These are phyloP conservation scores for Nepenthes alata DNA, from an alignment of 179 eudicot genomes.

Conservation along the genomic window DNA sequence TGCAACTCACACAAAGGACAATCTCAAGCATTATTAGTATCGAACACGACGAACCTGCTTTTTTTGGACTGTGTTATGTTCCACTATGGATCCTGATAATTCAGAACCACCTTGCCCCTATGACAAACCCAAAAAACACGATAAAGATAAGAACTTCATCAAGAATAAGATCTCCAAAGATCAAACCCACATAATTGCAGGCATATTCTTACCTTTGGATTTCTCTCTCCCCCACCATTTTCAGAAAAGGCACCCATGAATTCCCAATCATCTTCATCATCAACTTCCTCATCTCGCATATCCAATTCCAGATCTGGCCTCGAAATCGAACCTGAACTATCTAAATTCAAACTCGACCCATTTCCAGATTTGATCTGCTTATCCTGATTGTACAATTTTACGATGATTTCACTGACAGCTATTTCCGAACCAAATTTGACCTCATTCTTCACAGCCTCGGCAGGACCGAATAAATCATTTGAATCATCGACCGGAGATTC, in stretches of 20 bases:
- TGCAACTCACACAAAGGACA: too few species aligned
- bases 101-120: conserved; percentile 6
- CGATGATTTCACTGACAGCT: conserved; percentile 11
- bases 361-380: conserved; percentile 23
- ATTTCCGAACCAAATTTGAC: conserved; percentile 4
- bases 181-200: not conserved
- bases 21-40: not conserved
- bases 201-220: conserved; percentile 20
- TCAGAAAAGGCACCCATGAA: conserved; percentile 43
- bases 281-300: conserved; percentile 19
- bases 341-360: conserved; percentile 15
- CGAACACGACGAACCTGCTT: conserved; percentile 28
- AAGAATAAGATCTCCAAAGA: too few species aligned
- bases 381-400: conserved; percentile 12
- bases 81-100: not conserved
- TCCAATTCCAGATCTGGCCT: conserved; percentile 4
- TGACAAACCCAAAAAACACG: not conserved
- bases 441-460: conserved; percentile 6
- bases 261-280: conserved; percentile 60
- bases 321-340: conserved; percentile 6
- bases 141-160: not conserved
- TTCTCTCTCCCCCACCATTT: conserved; percentile 11
- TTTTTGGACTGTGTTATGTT: conserved; percentile 9
- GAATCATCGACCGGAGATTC: conserved; percentile 7
- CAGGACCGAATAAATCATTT: conserved; percentile 6